Evolutionary conservation across 768 basidiomycete species (phyloP), one percentile per base, ranked within the genome.

Genomic region (Tulasnella calospora): DNA sequence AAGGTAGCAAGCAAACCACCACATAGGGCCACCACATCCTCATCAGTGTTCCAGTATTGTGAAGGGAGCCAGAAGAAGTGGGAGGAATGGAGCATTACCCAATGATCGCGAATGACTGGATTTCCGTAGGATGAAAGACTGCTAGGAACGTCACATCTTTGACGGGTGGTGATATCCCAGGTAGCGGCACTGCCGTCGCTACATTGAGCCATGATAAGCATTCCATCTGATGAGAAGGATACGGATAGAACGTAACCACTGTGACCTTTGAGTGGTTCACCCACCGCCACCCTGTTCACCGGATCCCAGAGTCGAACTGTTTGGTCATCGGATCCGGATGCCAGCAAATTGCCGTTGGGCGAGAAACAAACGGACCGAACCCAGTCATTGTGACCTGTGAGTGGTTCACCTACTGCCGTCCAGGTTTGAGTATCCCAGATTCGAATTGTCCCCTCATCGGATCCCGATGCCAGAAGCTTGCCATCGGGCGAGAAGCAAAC

Each of bases 371-470:
- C 5, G 12, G 7, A 33, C 78, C 74, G 61, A 55, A 79, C 74
- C 36, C 71, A 21, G 15, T 47, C 21, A 17, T 3, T 2, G 72
- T 69, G 61, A 17, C 86, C 86, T 79, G 84, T 84, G 76, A 87
- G 83, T 47, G 85, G 82, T 77, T 86, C 86, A 40, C 86, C 80
- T 44, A 86, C 83, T 30, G n/a, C n/a, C 12, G 7, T 13, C 33
- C 86, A 86, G 1, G 83, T 86, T 36, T 81, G 71, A 75, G 85
- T 83, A 80, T 86, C 86, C 87, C 86, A 87, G 3, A 87, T 83
- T 41, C 86, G 83, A 47, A 87, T 84, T 12, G 84, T 86, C 82
- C 85, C 85, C 5, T 51, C 6, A 12, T 85, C 86, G 0, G 85
- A 86, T 2, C 86, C 86, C 23, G 86, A 86, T 38, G 86, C 85